Conservation (phyloP, 768 basidiomycete genomes). For the Hygrophorus pudorinus region DNA sequence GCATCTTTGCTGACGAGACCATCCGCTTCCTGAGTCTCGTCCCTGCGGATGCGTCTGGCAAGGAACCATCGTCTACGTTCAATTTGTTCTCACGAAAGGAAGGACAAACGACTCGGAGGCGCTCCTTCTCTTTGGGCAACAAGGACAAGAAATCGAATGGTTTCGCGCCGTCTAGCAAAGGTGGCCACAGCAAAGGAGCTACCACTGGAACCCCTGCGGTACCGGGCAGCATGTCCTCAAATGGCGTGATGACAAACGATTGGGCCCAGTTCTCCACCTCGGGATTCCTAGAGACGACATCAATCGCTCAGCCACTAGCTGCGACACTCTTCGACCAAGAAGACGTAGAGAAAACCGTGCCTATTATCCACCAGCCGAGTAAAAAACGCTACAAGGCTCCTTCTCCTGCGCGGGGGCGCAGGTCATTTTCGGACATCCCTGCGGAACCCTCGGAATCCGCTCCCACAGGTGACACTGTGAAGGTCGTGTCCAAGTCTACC, state of each 20-base stretch:
- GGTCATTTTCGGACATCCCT: conserved; percentile 16
- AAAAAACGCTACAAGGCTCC: conserved; percentile 10
- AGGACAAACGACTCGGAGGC: not conserved
- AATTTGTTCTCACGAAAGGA: not conserved
- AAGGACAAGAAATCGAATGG: conserved; percentile 11
- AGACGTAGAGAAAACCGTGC: conserved; percentile 47
- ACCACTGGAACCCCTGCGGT: conserved; percentile 22
- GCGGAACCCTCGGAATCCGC: conserved; percentile 8
- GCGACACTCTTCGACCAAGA: conserved; percentile 43
- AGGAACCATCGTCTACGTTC: conserved; percentile 8
- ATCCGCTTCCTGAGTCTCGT: conserved; percentile 42
- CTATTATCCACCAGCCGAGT: conserved; percentile 25
- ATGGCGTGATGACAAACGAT: conserved; percentile 28
- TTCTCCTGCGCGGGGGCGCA: conserved; percentile 17
- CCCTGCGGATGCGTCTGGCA: conserved; percentile 26
- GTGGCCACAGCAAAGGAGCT: conserved; percentile 8
- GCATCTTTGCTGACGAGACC: conserved; percentile 64
- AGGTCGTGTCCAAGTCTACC: conserved; percentile 28
- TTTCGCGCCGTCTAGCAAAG: conserved; percentile 12
- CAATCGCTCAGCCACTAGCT: conserved; percentile 35
- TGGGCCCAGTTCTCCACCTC: conserved; percentile 62
- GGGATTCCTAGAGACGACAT: conserved; percentile 43
- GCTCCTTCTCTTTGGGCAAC: conserved; percentile 7
- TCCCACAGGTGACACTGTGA: conserved; percentile 10
- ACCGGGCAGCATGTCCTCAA: conserved; percentile 16